Conservation (phyloP, 1,284 basidiomycete species). For the Mycosarcoma mackinlayi region DNA sequence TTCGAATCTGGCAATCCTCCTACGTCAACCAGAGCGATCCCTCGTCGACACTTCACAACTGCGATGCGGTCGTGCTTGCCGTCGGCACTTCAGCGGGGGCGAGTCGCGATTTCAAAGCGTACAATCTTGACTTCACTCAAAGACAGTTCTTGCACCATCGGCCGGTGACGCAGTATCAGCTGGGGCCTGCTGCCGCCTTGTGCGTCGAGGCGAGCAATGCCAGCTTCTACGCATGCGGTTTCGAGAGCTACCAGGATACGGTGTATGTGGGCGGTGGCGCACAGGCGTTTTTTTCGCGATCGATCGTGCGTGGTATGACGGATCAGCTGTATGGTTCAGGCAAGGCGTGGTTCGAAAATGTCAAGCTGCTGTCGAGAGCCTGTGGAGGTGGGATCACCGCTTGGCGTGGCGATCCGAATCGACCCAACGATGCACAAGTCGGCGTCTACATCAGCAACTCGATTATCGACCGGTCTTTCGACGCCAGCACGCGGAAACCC, state of each 20-base stretch:
- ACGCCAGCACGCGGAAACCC: slow-evolving; percentile 10
- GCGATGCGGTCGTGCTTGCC: slow-evolving; percentile 31
- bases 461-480: slow-evolving; percentile 11
- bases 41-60: slow-evolving; percentile 8
- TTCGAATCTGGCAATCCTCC: slow-evolving; percentile 35
- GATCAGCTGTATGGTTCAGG: slow-evolving; percentile 40
- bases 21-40: slow-evolving; percentile 42
- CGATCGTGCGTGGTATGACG: slow-evolving; percentile 34
- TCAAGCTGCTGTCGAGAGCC: slow-evolving; percentile 21
- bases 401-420: slow-evolving; percentile 32
- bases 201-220: slow-evolving; percentile 26
- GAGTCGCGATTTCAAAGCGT: slow-evolving; percentile 35
- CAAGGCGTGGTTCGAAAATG: slow-evolving; percentile 41
- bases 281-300: slow-evolving; percentile 27
- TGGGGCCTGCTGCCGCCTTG: slow-evolving; percentile 35
- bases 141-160: slow-evolving; percentile 19
- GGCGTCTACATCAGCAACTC: slow-evolving; percentile 42
- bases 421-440: slow-evolving; percentile 4
- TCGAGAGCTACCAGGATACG: slow-evolving; percentile 41
- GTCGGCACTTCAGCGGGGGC: slow-evolving; percentile 18
- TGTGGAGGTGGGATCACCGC: slow-evolving; percentile 40
- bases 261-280: slow-evolving; percentile 14
- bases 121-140: slow-evolving; percentile 42
- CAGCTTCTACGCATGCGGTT: slow-evolving; percentile 35
- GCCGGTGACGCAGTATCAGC: slow-evolving; percentile 26